Conservation (phyloP, 768 basidiomycete genomes). For the Lanmaoa rubissima region DNA sequence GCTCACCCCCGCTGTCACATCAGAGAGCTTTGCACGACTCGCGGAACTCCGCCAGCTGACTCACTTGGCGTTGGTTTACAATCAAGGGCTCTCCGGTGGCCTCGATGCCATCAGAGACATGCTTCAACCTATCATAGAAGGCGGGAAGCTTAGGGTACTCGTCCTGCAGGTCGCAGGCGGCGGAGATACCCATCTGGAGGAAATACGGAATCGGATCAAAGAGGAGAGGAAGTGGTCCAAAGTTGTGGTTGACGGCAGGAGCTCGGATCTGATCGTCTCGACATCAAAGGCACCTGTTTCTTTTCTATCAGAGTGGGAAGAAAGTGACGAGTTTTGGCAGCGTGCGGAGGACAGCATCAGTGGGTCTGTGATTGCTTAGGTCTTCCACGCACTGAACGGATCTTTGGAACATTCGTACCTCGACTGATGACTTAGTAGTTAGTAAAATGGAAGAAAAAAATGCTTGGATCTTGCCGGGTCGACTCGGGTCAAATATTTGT, state of each 20-base stretch:
- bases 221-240: background rate
- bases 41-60: conserved; percentile 14
- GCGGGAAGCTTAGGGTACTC: conserved; percentile 4
- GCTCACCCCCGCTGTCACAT: conserved; percentile 18
- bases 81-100: background rate
- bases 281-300: background rate
- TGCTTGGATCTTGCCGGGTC: background rate
- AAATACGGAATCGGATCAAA: conserved; percentile 4
- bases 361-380: background rate
- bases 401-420: background rate
- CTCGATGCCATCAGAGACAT: background rate
- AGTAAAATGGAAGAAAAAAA: background rate
- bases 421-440: too few species aligned
- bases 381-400: too few species aligned
- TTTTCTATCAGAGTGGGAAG: conserved; percentile 10
- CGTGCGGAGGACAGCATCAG: background rate
- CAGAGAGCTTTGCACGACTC: conserved; percentile 6
- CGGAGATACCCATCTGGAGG: conserved; percentile 2
- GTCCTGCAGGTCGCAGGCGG: conserved; percentile 10
- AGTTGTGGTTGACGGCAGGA: background rate
- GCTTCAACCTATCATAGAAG: conserved; percentile 8
- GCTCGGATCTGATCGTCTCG: background rate
- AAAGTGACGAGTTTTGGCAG: conserved; percentile 11
- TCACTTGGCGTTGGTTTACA: conserved; percentile 14
- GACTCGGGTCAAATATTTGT: background rate